phyloP scores from a whole-genome alignment of 2,329 filamentous ascomycete species.

The Pyrenochaeta sp. region DNA sequence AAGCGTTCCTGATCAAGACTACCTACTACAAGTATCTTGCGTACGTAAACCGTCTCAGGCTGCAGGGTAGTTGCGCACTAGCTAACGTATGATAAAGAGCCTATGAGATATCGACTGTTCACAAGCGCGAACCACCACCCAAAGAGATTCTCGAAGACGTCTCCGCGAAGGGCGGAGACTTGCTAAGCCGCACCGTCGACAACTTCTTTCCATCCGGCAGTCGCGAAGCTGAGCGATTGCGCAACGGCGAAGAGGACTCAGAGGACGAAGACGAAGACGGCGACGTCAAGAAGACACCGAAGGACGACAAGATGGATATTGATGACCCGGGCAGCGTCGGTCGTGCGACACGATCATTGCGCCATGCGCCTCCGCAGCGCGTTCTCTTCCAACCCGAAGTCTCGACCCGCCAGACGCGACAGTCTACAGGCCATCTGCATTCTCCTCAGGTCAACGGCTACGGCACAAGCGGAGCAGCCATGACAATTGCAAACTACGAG shows the following conservation, averaged over 20 bases:
- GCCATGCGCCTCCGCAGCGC: slow-evolving; percentile 84
- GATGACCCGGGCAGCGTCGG: slow-evolving; percentile 60
- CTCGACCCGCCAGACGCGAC: slow-evolving; percentile 70
- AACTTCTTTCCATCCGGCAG: slow-evolving; percentile 69
- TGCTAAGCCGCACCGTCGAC: slow-evolving; percentile 81
- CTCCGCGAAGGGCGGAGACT: slow-evolving; percentile 79
- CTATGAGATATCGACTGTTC: slow-evolving; percentile 82
- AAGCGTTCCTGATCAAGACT: slow-evolving; percentile 85
- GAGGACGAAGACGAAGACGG: slow-evolving; percentile 55
- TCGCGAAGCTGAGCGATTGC: slow-evolving; percentile 56
- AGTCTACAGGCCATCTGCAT: slow-evolving; percentile 51
- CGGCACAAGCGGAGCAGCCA: slow-evolving; percentile 55
- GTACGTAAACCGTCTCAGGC: slow-evolving; percentile 43
- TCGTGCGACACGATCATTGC: slow-evolving; percentile 59
- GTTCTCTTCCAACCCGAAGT: slow-evolving; percentile 87
- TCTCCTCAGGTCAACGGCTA: slow-evolving; percentile 57
- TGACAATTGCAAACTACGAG: slow-evolving; percentile 73
- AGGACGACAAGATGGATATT: slow-evolving; percentile 58
- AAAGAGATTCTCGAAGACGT: slow-evolving; percentile 85
- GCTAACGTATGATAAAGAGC: slow-evolving; percentile 56
- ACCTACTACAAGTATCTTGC: slow-evolving; percentile 90
- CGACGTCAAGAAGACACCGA: slow-evolving; percentile 57
- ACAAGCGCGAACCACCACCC: slow-evolving; percentile 82
- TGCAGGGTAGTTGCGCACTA: slow-evolving; percentile 3
- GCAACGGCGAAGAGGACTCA: slow-evolving; percentile 65